phyloP scores from a whole-genome alignment of 2,329 filamentous ascomycete genomes.

The Fusarium coffeatum region DNA sequence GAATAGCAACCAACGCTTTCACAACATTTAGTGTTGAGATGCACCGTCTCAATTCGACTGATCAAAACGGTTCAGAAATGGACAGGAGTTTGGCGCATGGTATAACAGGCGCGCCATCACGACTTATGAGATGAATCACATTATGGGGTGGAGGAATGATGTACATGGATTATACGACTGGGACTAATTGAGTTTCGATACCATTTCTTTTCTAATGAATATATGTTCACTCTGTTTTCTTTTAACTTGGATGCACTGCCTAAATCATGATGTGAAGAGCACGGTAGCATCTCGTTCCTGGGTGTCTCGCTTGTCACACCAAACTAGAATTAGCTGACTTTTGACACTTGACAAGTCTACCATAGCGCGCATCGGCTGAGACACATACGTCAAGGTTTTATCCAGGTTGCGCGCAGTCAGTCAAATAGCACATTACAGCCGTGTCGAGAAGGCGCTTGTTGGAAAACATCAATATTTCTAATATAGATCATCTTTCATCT shows the following conservation, averaged over 20 bases:
- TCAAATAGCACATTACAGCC: too few species aligned
- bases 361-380: not conserved
- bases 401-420: too few species aligned
- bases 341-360: not conserved
- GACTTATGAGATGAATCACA: constrained; percentile 27
- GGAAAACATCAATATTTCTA: not conserved
- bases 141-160: not conserved
- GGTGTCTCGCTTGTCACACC: not conserved
- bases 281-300: not conserved
- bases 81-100: not conserved
- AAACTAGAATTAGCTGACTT: not conserved
- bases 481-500: not conserved
- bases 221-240: not conserved
- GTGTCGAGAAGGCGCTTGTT: too few species aligned
- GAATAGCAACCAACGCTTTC: not conserved
- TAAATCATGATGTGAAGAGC: not conserved
- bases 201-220: not conserved
- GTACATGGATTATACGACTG: not conserved
- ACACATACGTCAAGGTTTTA: not conserved
- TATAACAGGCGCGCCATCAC: not conserved
- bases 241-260: not conserved
- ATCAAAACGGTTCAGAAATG: not conserved
- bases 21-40: too few species aligned
- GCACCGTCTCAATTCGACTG: not conserved
- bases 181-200: not conserved